Percentiles rank a stretch among this genome's conserved stretches.
Evolutionary conservation across 2,329 filamentous ascomycete species (phyloP).

Genomic region (Trichoderma citrinoviride): DNA sequence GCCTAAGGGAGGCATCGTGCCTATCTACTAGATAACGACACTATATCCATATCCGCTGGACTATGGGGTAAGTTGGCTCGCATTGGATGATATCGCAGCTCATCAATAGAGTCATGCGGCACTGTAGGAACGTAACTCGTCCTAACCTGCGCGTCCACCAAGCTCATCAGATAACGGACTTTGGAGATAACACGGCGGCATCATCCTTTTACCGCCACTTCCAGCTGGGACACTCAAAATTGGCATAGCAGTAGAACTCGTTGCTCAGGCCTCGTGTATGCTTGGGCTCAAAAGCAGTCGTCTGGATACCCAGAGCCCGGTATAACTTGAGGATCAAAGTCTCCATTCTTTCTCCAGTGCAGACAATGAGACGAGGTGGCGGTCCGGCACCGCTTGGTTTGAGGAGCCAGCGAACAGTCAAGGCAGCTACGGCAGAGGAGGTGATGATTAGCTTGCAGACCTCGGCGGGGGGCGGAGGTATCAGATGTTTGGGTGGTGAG

Average conservation of each 20-base stretch:
- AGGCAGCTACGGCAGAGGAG: slow-evolving; percentile 52
- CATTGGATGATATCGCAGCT: not conserved
- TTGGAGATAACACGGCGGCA: not conserved
- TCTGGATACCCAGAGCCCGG: slow-evolving; percentile 56
- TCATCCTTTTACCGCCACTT: slow-evolving; percentile 34
- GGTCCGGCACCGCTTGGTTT: slow-evolving; percentile 37
- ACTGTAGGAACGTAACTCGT: not conserved
- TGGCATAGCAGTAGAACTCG: slow-evolving; percentile 77
- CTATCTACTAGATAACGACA: not conserved
- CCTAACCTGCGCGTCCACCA: not conserved
- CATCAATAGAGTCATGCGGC: not conserved
- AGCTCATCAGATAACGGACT: not conserved
- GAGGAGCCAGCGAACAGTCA: slow-evolving; percentile 72
- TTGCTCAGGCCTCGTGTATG: slow-evolving; percentile 76
- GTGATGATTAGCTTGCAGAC: not conserved
- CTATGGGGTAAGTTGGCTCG: not conserved
- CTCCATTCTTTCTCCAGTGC: slow-evolving; percentile 77
- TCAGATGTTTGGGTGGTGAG: slow-evolving; percentile 1
- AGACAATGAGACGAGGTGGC: slow-evolving; percentile 55
- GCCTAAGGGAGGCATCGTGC: slow-evolving; percentile 29
- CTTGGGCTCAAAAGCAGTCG: slow-evolving; percentile 65
- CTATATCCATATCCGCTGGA: not conserved
- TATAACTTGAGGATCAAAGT: slow-evolving; percentile 65
- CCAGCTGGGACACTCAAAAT: slow-evolving; percentile 64
- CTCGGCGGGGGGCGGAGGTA: not conserved